Conservation (phyloP, 2,329 filamentous ascomycete genomes). For the Fragosphaeria purpurea region DNA sequence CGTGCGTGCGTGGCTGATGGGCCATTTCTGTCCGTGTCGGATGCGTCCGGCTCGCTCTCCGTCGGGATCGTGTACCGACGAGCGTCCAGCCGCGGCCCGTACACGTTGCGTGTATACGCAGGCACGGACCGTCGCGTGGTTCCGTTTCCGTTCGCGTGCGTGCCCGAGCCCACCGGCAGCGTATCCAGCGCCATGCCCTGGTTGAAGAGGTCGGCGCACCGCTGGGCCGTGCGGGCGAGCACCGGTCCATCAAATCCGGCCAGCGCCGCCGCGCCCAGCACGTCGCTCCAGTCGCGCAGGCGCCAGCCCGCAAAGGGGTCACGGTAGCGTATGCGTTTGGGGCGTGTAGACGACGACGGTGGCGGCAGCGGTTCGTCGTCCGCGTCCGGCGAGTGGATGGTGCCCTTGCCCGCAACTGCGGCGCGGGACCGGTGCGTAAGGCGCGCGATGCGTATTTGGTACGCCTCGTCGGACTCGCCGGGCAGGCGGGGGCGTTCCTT, state of each 20-base stretch:
- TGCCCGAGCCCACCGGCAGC: constrained; percentile 22
- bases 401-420: background rate
- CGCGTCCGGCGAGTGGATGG: background rate
- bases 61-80: too few relatives aligned
- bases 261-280: constrained; percentile 68
- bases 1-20: too few relatives aligned
- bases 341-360: background rate
- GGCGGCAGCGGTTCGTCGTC: background rate
- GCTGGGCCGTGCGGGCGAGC: constrained; percentile 57
- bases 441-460: constrained; percentile 36
- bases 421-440: constrained; percentile 18
- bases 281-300: constrained; percentile 73
- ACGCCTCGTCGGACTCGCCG: constrained; percentile 37
- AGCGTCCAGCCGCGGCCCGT: too few relatives aligned
- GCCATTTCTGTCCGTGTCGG: too few relatives aligned
- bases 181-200: constrained; percentile 58
- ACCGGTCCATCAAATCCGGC: constrained; percentile 57
- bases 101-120: too few relatives aligned
- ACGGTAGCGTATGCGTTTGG: background rate
- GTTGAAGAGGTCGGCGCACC: constrained; percentile 67
- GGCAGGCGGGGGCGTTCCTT: constrained; percentile 28
- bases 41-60: too few relatives aligned
- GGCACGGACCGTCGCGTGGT: too few relatives aligned
- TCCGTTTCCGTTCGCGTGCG: background rate
- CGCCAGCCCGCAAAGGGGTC: constrained; percentile 20